Evolutionary conservation across 2,329 filamentous ascomycete species (phyloP).

Genomic region (Juglanconis sp.): DNA sequence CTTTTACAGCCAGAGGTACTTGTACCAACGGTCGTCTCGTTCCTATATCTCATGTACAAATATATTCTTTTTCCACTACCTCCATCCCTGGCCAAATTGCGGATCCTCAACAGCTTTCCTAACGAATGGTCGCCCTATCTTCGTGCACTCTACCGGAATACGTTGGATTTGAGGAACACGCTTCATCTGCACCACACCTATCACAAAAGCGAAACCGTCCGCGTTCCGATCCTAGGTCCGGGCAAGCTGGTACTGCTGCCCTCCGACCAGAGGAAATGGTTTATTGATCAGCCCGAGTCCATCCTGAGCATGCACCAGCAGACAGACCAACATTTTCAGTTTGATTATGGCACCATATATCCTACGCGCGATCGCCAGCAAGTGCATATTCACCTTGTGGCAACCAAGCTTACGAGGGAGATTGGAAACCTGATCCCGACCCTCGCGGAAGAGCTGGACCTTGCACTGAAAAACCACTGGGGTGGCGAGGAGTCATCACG

Average conservation of each 20-base stretch:
- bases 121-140: constrained; percentile 8
- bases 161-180: constrained; percentile 8
- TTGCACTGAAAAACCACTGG: constrained; percentile 7
- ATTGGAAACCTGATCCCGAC: constrained; percentile 10
- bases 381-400: constrained; percentile 11
- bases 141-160: constrained; percentile 11
- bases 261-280: constrained; percentile 7
- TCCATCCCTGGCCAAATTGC: constrained; percentile 4
- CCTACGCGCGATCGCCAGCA: constrained; percentile 11
- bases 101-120: not conserved
- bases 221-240: constrained; percentile 9
- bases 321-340: constrained; percentile 10
- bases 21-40: not conserved
- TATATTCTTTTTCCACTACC: constrained; percentile 10
- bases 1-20: constrained; percentile 2
- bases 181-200: constrained; percentile 11
- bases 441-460: constrained; percentile 9
- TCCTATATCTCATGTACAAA: constrained; percentile 6
- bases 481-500: not conserved
- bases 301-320: constrained; percentile 14
- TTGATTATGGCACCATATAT: constrained; percentile 8
- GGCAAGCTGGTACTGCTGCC: constrained; percentile 8
- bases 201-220: constrained; percentile 13
- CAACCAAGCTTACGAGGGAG: constrained; percentile 8
- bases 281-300: constrained; percentile 11